Base-by-base conservation (phyloP, 140 eudicot species). In the Bidens hawaiensis region DNA sequence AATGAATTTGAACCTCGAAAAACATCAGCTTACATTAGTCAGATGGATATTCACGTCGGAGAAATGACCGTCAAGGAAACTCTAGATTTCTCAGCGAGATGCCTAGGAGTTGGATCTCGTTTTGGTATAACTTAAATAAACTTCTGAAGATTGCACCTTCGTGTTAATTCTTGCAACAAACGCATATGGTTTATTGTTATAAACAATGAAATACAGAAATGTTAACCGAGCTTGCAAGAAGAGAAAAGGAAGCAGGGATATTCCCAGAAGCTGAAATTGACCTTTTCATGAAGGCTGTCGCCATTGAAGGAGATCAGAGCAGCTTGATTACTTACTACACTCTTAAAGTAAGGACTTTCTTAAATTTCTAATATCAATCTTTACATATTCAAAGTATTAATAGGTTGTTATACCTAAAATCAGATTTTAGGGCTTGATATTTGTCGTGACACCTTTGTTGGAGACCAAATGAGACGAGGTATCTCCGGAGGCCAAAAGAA, bases 41-140 rank as follows among this genome's bases (percentile, higher is more conserved):
- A 77, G 58, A 49, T 69, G 6, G 81, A 81, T 62, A 55, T 67
- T 14, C 87, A 81, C 62, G 56, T 77, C 2, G 83, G 81, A 51
- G 83, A 81, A 46, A 41, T 81, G 83, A 77, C 87, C 4, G 83
- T 74, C 3, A 47, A 75, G 67, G 87, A 77, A 70, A 77, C 83
- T 0, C 42, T 77, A 18, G 87, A 75, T 31, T 77, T 73, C 61
- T 74, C 87, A 24, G 87, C 78, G 1, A 62, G 81, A 47, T 78
- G 75, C 41, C 87, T 74, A 43, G 87, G 87, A 38, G 76, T 62
- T 33, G 87, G 87, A 54, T 70, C 74, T 8, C 74, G 80, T 25
- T 76, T 77, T 22, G 83, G 81, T 79, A 46, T 19, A 21, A 43
- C 19, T 9, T 17, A 30, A 43, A 27, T 28, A 50, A 9, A 18